These are phyloP conservation scores for Debaryomyces nepalensis DNA, from an alignment of 1,139 yeast species.

Conservation along the genomic window DNA sequence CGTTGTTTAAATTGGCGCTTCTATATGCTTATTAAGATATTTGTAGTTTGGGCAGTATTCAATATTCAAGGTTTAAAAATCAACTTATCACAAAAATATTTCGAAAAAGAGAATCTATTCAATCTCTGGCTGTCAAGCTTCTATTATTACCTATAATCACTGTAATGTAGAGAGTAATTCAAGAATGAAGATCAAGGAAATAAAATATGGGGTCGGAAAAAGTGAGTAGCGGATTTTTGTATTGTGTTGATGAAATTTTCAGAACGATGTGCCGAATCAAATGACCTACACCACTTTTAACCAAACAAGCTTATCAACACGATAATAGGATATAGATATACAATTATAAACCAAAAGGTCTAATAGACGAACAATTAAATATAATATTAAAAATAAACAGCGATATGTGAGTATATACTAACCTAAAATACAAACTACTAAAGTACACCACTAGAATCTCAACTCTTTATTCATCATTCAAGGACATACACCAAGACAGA, in stretches of 20 bases:
- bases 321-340: neutral
- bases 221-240: slow-evolving; percentile 4
- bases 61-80: too few relatives aligned
- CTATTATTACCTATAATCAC: neutral
- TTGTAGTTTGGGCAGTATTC: too few relatives aligned
- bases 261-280: slow-evolving; percentile 8
- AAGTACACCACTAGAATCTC: slow-evolving; percentile 9
- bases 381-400: slow-evolving; percentile 2
- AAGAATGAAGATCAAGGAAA: neutral
- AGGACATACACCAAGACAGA: neutral
- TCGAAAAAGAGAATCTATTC: too few relatives aligned
- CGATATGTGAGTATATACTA: slow-evolving; percentile 4
- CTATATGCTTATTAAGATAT: neutral
- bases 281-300: slow-evolving; percentile 10
- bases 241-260: slow-evolving; percentile 11
- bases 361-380: neutral
- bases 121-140: neutral
- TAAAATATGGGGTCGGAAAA: slow-evolving; percentile 15
- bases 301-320: neutral
- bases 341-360: neutral
- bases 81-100: neutral
- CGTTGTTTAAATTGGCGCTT: neutral
- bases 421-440: slow-evolving; percentile 13
- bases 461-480: slow-evolving; percentile 1
- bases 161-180: neutral